phyloP scores from a whole-genome alignment of 2,329 filamentous ascomycete genomes.

The Davidsoniella australis region DNA sequence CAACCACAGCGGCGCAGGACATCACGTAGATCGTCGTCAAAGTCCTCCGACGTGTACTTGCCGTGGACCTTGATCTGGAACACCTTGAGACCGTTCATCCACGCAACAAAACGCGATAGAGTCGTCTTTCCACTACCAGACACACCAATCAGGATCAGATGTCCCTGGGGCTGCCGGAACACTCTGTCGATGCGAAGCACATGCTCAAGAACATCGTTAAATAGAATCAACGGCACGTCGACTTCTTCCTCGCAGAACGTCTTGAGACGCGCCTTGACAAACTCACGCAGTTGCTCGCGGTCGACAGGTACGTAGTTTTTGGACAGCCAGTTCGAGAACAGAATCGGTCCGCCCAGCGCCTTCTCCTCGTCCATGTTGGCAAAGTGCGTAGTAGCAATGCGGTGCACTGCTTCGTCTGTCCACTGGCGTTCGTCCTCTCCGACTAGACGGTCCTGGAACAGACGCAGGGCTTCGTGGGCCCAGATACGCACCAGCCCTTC shows the following conservation, averaged over 20 bases:
- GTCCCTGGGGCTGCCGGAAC: conserved; percentile 93
- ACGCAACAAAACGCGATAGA: conserved; percentile 90
- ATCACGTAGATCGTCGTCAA: conserved; percentile 90
- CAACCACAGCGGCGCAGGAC: conserved; percentile 87
- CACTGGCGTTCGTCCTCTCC: conserved; percentile 85
- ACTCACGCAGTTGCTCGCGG: conserved; percentile 84
- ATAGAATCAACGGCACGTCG: conserved; percentile 94
- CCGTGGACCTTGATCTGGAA: conserved; percentile 99
- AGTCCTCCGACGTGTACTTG: conserved; percentile 95
- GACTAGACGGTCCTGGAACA: conserved; percentile 96
- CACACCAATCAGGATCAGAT: conserved; percentile 95
- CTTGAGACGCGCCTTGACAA: conserved; percentile 89
- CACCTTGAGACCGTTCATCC: conserved; percentile 98
- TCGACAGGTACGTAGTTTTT: conserved; percentile 97
- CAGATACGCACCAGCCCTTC: conserved; percentile 93
- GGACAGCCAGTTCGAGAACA: conserved; percentile 98
- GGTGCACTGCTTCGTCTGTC: conserved; percentile 76
- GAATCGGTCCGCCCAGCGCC: conserved; percentile 77
- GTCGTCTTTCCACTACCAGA: conserved; percentile 98
- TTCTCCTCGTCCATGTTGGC: conserved; percentile 84
- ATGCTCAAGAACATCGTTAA: conserved; percentile 97
- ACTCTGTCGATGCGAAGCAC: conserved; percentile 96
- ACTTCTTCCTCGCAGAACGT: conserved; percentile 99
- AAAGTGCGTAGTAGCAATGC: conserved; percentile 82
- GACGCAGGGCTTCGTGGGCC: conserved; percentile 87